These are phyloP conservation scores for Claviceps paspali DNA, from an alignment of 2,329 filamentous ascomycete genomes.

Conservation along the genomic window DNA sequence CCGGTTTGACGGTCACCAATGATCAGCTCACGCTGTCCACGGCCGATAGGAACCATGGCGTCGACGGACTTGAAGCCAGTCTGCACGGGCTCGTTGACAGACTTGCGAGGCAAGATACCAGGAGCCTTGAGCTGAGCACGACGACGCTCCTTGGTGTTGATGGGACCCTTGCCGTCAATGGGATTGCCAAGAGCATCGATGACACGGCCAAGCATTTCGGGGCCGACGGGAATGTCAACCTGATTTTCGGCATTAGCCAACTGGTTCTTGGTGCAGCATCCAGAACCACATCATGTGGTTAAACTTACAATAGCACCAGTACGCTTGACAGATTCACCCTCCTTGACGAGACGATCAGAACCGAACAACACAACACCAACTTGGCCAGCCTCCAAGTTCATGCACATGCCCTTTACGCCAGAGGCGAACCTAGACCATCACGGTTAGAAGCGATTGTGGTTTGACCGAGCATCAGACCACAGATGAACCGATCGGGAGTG, in stretches of 20 bases:
- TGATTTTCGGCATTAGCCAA: constrained; percentile 24
- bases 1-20: constrained; percentile 99
- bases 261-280: neutral
- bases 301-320: constrained; percentile 91
- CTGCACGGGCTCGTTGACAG: constrained; percentile 97
- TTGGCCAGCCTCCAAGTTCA: constrained; percentile 99
- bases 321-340: constrained; percentile 99
- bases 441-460: constrained; percentile 10
- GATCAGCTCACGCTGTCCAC: constrained; percentile 99
- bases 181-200: constrained; percentile 97
- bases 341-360: constrained; percentile 99
- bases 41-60: constrained; percentile 98
- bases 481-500: neutral
- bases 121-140: constrained; percentile 99
- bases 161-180: constrained; percentile 96
- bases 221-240: constrained; percentile 93
- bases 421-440: constrained; percentile 70
- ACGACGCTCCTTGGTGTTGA: constrained; percentile 81
- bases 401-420: constrained; percentile 99
- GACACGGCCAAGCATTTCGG: constrained; percentile 90
- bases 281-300: no score
- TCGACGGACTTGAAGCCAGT: constrained; percentile 99
- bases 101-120: constrained; percentile 90
- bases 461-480: constrained; percentile 1
- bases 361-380: constrained; percentile 99